These are phyloP conservation scores for Chlorella sp. DNA, from an alignment of 139 green algal species.

Conservation along the genomic window DNA sequence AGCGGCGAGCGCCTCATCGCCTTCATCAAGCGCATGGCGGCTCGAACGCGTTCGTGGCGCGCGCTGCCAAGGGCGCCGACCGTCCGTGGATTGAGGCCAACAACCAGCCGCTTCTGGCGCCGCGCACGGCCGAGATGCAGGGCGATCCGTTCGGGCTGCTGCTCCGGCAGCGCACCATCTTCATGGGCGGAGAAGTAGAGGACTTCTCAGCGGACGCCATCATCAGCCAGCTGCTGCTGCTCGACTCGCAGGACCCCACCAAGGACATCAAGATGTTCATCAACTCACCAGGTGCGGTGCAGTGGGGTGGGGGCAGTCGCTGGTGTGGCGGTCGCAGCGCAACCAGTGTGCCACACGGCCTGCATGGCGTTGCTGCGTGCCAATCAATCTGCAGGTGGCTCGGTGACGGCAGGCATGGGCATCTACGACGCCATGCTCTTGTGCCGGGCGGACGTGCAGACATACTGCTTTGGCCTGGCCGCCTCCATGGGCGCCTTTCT, in stretches of 20 bases:
- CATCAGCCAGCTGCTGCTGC: slow-evolving; percentile 94
- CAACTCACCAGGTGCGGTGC: slow-evolving; percentile 92
- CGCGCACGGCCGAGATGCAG: slow-evolving; percentile 64
- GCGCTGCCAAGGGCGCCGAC: slow-evolving; percentile 37
- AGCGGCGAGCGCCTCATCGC: not conserved
- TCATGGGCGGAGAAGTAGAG: slow-evolving; percentile 93
- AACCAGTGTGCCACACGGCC: too few relatives aligned
- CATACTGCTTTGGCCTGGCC: slow-evolving; percentile 97
- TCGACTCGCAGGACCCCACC: slow-evolving; percentile 88
- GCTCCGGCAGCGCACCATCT: slow-evolving; percentile 90
- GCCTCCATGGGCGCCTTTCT: slow-evolving; percentile 99
- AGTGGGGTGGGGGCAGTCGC: too few relatives aligned
- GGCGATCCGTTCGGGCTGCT: slow-evolving; percentile 95
- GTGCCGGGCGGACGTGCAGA: slow-evolving; percentile 72
- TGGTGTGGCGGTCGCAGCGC: too few relatives aligned
- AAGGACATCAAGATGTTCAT: slow-evolving; percentile 99
- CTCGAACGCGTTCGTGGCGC: too few relatives aligned
- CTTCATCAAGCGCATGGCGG: not conserved
- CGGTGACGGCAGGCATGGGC: slow-evolving; percentile 95
- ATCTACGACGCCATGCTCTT: slow-evolving; percentile 98
- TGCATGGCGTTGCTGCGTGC: not conserved
- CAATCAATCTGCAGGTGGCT: slow-evolving; percentile 58
- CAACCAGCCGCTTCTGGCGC: slow-evolving; percentile 53
- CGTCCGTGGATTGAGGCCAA: slow-evolving; percentile 47
- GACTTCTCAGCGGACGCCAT: slow-evolving; percentile 94